Evolutionary conservation across 495 filamentous ascomycete species (phyloP).

Genomic region (Penicillium bovifimosum): DNA sequence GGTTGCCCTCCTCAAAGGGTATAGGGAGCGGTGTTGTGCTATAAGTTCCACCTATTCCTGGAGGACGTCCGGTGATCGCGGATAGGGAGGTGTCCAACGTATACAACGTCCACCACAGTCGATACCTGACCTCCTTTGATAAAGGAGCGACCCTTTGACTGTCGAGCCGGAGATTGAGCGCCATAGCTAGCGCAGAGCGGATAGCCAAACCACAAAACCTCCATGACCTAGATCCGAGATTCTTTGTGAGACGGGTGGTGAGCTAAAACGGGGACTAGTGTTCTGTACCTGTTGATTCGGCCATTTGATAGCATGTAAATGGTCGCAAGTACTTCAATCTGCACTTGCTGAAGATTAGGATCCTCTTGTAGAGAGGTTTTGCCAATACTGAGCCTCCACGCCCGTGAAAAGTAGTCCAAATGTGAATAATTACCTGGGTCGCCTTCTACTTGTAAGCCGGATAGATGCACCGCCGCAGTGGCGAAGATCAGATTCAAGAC

Average conservation of each 20-base stretch:
- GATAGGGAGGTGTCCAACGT: slow-evolving; percentile 47
- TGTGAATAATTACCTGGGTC: slow-evolving; percentile 38
- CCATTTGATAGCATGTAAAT: neutral
- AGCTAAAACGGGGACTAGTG: too few species aligned
- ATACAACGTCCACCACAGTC: slow-evolving; percentile 45
- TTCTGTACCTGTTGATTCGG: neutral
- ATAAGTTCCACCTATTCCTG: slow-evolving; percentile 42
- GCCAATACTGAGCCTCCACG: slow-evolving; percentile 46
- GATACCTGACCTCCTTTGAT: slow-evolving; percentile 34
- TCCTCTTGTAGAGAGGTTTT: neutral
- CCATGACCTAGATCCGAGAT: slow-evolving; percentile 44
- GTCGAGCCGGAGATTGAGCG: slow-evolving; percentile 52
- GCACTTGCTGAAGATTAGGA: too few species aligned
- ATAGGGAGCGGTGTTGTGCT: slow-evolving; percentile 47
- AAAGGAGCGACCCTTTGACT: slow-evolving; percentile 33
- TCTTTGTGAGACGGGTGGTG: slow-evolving; percentile 12
- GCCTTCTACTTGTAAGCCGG: slow-evolving; percentile 31
- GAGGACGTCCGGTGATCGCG: slow-evolving; percentile 53
- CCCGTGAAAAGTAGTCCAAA: slow-evolving; percentile 49
- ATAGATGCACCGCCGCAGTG: slow-evolving; percentile 46
- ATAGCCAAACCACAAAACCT: slow-evolving; percentile 50
- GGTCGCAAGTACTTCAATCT: neutral
- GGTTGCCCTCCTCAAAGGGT: slow-evolving; percentile 45
- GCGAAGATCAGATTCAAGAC: slow-evolving; percentile 60
- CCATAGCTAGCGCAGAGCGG: slow-evolving; percentile 48